phyloP scores from a whole-genome alignment of 1,284 basidiomycete genomes.

The Ceratorhiza oryzae-sativae region DNA sequence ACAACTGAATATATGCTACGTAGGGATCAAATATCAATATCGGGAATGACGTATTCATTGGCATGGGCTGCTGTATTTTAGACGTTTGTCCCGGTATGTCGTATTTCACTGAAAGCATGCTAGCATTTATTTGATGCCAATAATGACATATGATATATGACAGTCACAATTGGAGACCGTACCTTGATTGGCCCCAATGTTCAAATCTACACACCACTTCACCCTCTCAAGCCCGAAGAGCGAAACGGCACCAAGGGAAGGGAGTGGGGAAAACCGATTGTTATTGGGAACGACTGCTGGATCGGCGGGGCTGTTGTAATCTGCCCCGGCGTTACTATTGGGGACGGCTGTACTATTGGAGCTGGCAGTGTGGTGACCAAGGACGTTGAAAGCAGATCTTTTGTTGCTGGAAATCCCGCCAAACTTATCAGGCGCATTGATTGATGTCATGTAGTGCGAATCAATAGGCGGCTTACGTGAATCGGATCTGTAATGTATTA shows the following conservation, averaged over 20 bases:
- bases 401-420: constrained; percentile 57
- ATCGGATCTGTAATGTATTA: background rate
- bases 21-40: constrained; percentile 51
- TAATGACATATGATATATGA: constrained; percentile 37
- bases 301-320: constrained; percentile 56
- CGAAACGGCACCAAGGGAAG: constrained; percentile 43
- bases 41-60: constrained; percentile 50
- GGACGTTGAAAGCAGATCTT: constrained; percentile 52
- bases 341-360: constrained; percentile 55
- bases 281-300: constrained; percentile 55
- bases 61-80: constrained; percentile 48
- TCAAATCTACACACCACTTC: constrained; percentile 52
- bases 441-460: background rate
- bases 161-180: constrained; percentile 51
- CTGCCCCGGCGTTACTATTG: constrained; percentile 56
- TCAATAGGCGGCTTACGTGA: too few relatives aligned
- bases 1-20: background rate
- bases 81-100: constrained; percentile 51
- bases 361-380: constrained; percentile 58
- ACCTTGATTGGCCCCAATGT: constrained; percentile 53
- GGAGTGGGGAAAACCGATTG: constrained; percentile 52
- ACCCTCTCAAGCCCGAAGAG: constrained; percentile 53
- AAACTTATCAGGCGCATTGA: constrained; percentile 52
- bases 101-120: too few relatives aligned
- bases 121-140: constrained; percentile 31